Evolutionary conservation across 176 grass and related monocot genomes (phyloP).

Genomic region (Urochloa ruziziensis): DNA sequence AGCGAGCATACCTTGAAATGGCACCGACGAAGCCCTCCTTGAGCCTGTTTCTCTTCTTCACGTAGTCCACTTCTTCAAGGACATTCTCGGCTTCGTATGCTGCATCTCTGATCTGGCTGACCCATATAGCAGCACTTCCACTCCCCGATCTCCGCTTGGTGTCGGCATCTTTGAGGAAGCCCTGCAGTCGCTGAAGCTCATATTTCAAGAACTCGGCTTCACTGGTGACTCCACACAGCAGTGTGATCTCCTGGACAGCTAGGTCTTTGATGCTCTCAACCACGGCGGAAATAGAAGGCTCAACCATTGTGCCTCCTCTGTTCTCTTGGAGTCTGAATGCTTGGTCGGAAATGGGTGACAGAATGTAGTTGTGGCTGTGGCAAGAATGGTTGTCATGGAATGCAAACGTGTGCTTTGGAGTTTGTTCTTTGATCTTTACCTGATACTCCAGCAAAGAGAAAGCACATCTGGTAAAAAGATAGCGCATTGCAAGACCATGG

Average conservation of each 20-base stretch:
- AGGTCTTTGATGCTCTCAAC: neutral
- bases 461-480: too few species aligned
- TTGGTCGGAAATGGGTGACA: too few species aligned
- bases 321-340: too few species aligned
- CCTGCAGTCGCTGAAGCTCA: neutral
- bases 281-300: neutral
- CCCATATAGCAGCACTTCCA: neutral
- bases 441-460: too few species aligned
- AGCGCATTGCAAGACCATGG: too few species aligned
- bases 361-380: too few species aligned
- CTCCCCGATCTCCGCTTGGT: neutral
- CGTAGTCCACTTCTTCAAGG: neutral
- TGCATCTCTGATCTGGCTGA: constrained; percentile 11
- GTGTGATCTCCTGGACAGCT: neutral
- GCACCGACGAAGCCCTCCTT: neutral
- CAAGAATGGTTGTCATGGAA: too few species aligned
- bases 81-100: constrained; percentile 10
- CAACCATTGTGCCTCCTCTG: neutral
- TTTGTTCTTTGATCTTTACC: too few species aligned
- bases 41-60: neutral
- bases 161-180: constrained; percentile 23
- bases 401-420: too few species aligned
- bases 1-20: constrained; percentile 12
- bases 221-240: neutral
- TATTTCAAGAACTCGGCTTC: neutral